Base-by-base conservation (phyloP, 2,329 filamentous ascomycete genomes). In the Alternaria ventricosa region DNA sequence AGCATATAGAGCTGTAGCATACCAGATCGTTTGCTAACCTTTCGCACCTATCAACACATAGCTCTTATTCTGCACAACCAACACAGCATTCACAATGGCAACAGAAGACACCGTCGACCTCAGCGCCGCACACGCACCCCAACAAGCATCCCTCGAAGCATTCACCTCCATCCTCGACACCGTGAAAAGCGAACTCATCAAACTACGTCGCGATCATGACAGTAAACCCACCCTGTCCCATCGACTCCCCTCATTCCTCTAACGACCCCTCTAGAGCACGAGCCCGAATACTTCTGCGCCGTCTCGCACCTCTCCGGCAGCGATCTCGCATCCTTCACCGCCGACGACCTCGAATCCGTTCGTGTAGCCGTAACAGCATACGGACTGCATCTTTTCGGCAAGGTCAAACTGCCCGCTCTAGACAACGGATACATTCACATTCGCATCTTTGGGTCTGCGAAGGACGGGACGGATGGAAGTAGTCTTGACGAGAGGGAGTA, bases 261-360 rank as follows among this genome's bases (percentile, higher is more conserved):
- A 30, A 47, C 60, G 45, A 58, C 50, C 9, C n/a, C 9, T 20
- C 5, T 51, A 78, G 76, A 76, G 60, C 78, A 81, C 60, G 78
- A 80, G 53, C 75, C 76, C 8, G 75, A 78, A 49, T 80, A 80
- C 66, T 81, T 80, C 61, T 65, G 66, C 43, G 68, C 71, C 6
- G 76, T 80, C 55, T 82, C 82, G 49, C 58, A 71, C 20, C 75
- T 86, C 11, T 78, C 81, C 22, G 80, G 83, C 53, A 71, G 75
- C 11, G 75, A 79, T 1, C 71, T 79, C 20, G 59, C 66, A 20
- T 72, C 73, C 11, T 78, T 79, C 65, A 63, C 70, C 3, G 49
- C 70, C 23, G 59, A 57, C 13, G 68, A 77, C 50, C 69, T 79
- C 45, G 68, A 71, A 13, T 56, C 63, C 11, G 75, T 79, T 12